Conservation (phyloP, 2,329 filamentous ascomycete species). For the Colletotrichum higginsianum region DNA sequence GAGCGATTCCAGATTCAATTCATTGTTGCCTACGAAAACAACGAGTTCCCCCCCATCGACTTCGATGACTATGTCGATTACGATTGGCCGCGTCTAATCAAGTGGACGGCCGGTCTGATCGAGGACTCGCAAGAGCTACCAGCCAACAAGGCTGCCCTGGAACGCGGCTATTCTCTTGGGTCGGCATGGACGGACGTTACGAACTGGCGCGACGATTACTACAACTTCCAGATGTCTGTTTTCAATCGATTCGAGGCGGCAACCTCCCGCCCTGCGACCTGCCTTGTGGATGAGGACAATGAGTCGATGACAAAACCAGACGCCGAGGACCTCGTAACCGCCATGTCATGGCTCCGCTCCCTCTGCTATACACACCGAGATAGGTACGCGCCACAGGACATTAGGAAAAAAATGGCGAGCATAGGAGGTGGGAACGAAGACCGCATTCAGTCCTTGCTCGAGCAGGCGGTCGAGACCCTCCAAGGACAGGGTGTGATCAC, state of each 20-base stretch:
- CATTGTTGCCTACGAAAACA: constrained; percentile 75
- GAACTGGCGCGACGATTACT: constrained; percentile 72
- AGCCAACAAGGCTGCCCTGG: constrained; percentile 59
- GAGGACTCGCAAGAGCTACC: constrained; percentile 64
- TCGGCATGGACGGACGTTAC: constrained; percentile 51
- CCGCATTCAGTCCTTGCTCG: constrained; percentile 58
- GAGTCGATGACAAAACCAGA: neutral
- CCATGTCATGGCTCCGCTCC: constrained; percentile 73
- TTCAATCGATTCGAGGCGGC: constrained; percentile 71
- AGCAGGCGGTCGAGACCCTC: constrained; percentile 64
- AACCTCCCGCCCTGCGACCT: constrained; percentile 63
- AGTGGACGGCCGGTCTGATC: constrained; percentile 67
- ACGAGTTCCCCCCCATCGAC: constrained; percentile 73
- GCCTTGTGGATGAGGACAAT: constrained; percentile 47
- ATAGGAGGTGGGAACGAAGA: constrained; percentile 59
- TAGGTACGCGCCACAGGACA: constrained; percentile 63
- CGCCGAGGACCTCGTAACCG: constrained; percentile 57
- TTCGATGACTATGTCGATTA: constrained; percentile 75
- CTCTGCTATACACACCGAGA: constrained; percentile 68
- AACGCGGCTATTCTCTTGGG: constrained; percentile 59
- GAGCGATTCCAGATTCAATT: constrained; percentile 77
- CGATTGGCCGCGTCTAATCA: constrained; percentile 77
- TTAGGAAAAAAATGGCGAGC: constrained; percentile 66
- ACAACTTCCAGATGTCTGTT: constrained; percentile 66
- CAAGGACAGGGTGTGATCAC: constrained; percentile 69